A percentile compares a stretch with the other conserved stretches of the same genome.
Evolutionary conservation across 768 basidiomycete genomes (phyloP).

Genomic region (Suillus americanus): DNA sequence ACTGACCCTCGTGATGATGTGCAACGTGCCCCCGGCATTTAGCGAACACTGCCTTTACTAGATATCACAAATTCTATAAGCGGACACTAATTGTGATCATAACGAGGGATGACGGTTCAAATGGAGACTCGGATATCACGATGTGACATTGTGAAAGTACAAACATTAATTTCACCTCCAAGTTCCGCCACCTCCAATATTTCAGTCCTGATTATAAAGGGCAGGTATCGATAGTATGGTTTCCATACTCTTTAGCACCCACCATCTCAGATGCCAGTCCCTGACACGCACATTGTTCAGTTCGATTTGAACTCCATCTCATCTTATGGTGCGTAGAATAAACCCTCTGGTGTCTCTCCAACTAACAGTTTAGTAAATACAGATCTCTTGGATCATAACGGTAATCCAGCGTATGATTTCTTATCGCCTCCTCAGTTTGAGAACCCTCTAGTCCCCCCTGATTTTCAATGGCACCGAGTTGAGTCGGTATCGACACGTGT

Average conservation of each 20-base stretch:
- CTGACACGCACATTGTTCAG: conserved; percentile 8
- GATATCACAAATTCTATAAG: conserved; percentile 16
- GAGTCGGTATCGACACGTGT: background rate
- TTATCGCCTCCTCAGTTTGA: conserved; percentile 9
- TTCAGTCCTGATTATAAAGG: conserved; percentile 24
- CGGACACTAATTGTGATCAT: conserved; percentile 27
- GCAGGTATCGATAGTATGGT: conserved; percentile 9
- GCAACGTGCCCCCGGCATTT: conserved; percentile 25
- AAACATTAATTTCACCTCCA: conserved; percentile 3
- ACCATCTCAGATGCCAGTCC: conserved; percentile 14
- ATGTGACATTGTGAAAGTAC: conserved; percentile 29
- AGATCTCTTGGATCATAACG: background rate
- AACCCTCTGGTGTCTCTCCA: background rate
- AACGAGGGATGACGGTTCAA: conserved; percentile 18
- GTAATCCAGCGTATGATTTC: conserved; percentile 14
- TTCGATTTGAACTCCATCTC: conserved; percentile 8
- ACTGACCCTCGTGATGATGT: background rate
- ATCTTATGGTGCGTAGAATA: conserved; percentile 4
- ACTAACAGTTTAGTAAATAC: background rate
- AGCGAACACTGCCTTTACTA: conserved; percentile 14
- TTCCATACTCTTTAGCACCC: background rate
- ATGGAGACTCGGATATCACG: conserved; percentile 14
- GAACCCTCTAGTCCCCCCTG: conserved; percentile 14
- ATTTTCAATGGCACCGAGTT: conserved; percentile 17
- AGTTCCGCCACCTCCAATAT: conserved; percentile 14